phyloP scores from a whole-genome alignment of 2,329 filamentous ascomycete species.

The Colletotrichum spaethianum region DNA sequence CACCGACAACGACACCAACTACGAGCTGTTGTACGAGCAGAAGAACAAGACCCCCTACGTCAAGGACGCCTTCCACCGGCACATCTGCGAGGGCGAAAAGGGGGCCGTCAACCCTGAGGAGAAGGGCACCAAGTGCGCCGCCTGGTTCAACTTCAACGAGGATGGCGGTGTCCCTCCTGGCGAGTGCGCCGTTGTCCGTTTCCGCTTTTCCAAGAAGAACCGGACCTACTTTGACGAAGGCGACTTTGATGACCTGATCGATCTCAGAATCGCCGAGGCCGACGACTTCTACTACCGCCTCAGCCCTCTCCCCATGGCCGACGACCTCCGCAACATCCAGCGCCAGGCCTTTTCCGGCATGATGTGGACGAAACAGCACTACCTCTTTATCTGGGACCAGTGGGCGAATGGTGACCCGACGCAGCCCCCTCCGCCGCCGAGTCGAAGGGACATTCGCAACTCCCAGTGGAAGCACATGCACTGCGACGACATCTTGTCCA shows the following conservation, averaged over 20 bases:
- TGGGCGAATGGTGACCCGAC: constrained; percentile 95
- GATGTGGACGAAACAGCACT: constrained; percentile 99
- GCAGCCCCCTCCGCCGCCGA: constrained; percentile 87
- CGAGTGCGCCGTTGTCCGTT: constrained; percentile 95
- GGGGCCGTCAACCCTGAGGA: constrained; percentile 84
- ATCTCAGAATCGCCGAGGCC: constrained; percentile 87
- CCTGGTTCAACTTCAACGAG: constrained; percentile 94
- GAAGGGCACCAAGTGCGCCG: constrained; percentile 88
- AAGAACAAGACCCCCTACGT: constrained; percentile 88
- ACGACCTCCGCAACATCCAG: constrained; percentile 95
- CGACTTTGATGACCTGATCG: constrained; percentile 90
- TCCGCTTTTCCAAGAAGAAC: constrained; percentile 83
- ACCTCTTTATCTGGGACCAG: constrained; percentile 97
- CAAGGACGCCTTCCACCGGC: constrained; percentile 94
- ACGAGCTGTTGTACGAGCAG: constrained; percentile 80
- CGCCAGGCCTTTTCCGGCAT: constrained; percentile 95
- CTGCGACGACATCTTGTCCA: constrained; percentile 94
- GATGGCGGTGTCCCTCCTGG: constrained; percentile 89
- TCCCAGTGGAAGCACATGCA: constrained; percentile 94
- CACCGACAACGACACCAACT: constrained; percentile 97
- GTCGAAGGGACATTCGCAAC: constrained; percentile 86
- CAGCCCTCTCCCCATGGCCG: constrained; percentile 92
- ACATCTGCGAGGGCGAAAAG: constrained; percentile 87
- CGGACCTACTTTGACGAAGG: constrained; percentile 92
- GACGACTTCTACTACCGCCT: constrained; percentile 97